Base-by-base conservation (phyloP, 371 early-diverging fungal genomes). In the Smittium culicis region DNA sequence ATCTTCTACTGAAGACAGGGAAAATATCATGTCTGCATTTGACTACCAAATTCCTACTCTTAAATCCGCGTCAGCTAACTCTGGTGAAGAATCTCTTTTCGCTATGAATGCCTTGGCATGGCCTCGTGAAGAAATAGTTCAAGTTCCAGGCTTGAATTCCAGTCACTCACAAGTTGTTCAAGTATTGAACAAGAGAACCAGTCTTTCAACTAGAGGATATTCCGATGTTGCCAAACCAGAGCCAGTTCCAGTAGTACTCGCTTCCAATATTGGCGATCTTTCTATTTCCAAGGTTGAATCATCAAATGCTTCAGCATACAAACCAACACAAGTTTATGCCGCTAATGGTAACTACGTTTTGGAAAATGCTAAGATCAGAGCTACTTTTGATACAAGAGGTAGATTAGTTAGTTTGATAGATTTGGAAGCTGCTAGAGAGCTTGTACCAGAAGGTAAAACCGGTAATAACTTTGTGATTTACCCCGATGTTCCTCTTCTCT, bases 401-500 rank as follows among this genome's bases (percentile, higher is more conserved):
- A 86, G 85, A 1, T 74, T 97, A 1, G 69, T 74, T 65, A 83
- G 81, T 69, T 82, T 83, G 31, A 73, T 77, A 34, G 90, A 92
- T 78, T 81, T 83, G 58, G 68, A 73, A 29, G 71, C 73, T 14
- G 76, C 74, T 70, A 88, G 90, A 1, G 87, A 93, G 73, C 71
- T 88, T 25, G 79, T 95, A 25, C 82, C 86, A 0, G 60, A 77
- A 25, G 85, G 84, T 0, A 65, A 71, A n/a, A 68, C 68, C 1
- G 93, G 86, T 25, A 96, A 97, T 76, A 77, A 84, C 11, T 81
- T 97, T 62, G 80, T 81, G 45, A 68, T 93, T 17, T 93, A 85
- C 72, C 94, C 94, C 62, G 97, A 98, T 79, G 82, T 87, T 74
- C 91, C 90, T 14, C 74, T 87, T 11, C 88, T 79, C 71, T 92